Evolutionary conservation across 1,284 basidiomycete genomes (phyloP).

Genomic region (Uromyces viciae-fabae): DNA sequence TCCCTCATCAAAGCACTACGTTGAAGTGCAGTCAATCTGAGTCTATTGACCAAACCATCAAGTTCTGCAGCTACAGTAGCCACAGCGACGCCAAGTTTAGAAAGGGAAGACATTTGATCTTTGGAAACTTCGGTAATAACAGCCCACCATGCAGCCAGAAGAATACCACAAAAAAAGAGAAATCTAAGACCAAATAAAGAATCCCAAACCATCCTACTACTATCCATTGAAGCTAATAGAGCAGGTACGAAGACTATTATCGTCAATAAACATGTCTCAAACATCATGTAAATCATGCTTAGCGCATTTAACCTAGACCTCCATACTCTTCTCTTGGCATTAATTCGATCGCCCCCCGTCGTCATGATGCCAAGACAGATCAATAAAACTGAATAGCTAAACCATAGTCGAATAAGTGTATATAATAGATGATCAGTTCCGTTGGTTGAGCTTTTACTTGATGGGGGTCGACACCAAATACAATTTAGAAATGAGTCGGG

Average conservation of each 20-base stretch:
- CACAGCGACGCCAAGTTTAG: conserved; percentile 27
- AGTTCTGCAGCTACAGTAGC: neutral
- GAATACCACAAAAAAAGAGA: neutral
- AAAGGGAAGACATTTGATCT: neutral
- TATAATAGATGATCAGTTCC: conserved; percentile 20
- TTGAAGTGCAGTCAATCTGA: conserved; percentile 35
- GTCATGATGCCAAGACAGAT: conserved; percentile 25
- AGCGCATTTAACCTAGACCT: neutral
- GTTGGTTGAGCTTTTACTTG: conserved; percentile 2
- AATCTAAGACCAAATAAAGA: neutral
- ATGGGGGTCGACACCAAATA: conserved; percentile 26
- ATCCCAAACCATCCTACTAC: conserved; percentile 13
- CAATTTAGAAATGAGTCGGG: conserved; percentile 17
- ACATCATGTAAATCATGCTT: neutral
- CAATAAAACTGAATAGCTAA: neutral
- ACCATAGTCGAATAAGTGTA: neutral
- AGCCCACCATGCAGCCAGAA: conserved; percentile 4
- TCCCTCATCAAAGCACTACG: conserved; percentile 31
- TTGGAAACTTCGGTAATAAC: conserved; percentile 18
- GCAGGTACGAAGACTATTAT: neutral
- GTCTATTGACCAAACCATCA: conserved; percentile 30
- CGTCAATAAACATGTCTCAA: neutral
- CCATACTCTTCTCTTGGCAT: conserved; percentile 25
- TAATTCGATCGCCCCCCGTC: neutral
- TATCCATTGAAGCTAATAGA: neutral